Conservation (phyloP, 768 basidiomycete genomes). For the Rhodotorula toruloides region DNA sequence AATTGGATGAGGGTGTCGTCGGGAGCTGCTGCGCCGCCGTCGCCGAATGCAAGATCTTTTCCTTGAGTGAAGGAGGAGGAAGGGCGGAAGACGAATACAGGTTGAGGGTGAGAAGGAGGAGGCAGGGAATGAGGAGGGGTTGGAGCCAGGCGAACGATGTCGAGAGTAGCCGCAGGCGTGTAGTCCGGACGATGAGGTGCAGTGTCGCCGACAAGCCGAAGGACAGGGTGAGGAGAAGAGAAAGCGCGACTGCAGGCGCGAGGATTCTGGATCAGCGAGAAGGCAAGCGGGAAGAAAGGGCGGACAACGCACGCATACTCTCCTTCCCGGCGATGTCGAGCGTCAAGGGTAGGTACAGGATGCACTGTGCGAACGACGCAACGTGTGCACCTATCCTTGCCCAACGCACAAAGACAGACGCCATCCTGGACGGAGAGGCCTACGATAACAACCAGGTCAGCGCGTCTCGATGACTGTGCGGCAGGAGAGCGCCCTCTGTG, state of each 20-base stretch:
- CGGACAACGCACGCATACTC: slow-evolving; percentile 13
- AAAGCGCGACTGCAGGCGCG: slow-evolving; percentile 26
- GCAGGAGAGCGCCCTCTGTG: no score
- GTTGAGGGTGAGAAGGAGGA: slow-evolving; percentile 42
- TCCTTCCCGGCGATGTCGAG: slow-evolving; percentile 43
- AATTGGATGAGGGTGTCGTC: neutral
- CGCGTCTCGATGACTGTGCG: no score
- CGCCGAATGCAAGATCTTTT: slow-evolving; percentile 10
- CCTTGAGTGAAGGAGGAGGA: neutral
- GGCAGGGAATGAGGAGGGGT: slow-evolving; percentile 37
- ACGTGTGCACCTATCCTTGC: slow-evolving; percentile 8
- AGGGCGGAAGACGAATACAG: slow-evolving; percentile 42
- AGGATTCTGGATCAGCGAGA: neutral
- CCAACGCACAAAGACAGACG: neutral
- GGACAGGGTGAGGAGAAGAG: slow-evolving; percentile 36
- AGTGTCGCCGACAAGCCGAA: slow-evolving; percentile 30
- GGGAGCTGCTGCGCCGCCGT: accelerated
- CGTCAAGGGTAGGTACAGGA: slow-evolving; percentile 43
- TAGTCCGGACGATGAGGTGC: slow-evolving; percentile 32
- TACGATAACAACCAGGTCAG: no score
- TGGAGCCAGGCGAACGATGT: slow-evolving; percentile 24
- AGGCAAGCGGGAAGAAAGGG: neutral
- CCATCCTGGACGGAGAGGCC: neutral
- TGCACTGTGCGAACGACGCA: slow-evolving; percentile 27
- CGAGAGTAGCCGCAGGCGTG: slow-evolving; percentile 35